phyloP scores from a whole-genome alignment of 1,139 yeast genomes.

The Scheffersomyces quercinus region DNA sequence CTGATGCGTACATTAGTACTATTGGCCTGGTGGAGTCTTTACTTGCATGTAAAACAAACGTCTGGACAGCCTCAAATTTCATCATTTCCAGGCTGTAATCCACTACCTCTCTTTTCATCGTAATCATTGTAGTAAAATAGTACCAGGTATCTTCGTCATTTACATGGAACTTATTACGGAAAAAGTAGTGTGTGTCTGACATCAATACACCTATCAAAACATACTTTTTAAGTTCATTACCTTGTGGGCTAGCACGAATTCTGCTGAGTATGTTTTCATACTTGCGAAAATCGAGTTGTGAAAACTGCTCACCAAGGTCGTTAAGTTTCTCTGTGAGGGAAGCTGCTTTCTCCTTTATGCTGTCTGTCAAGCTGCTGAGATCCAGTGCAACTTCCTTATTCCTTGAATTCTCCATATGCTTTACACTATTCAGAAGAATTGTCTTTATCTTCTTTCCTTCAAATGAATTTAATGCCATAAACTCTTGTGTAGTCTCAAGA shows the following conservation, averaged over 20 bases:
- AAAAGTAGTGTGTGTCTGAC: constrained; percentile 30
- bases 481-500: constrained; percentile 17
- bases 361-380: constrained; percentile 20
- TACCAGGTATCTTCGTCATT: constrained; percentile 14
- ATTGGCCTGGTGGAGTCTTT: constrained; percentile 15
- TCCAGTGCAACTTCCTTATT: constrained; percentile 24
- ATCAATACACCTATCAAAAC: constrained; percentile 28
- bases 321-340: constrained; percentile 19
- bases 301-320: constrained; percentile 17
- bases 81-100: constrained; percentile 20
- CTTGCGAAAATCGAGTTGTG: constrained; percentile 22
- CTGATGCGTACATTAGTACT: constrained; percentile 21
- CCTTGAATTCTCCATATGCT: constrained; percentile 13
- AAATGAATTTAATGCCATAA: constrained; percentile 34
- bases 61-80: constrained; percentile 21
- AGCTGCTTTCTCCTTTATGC: constrained; percentile 16
- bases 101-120: constrained; percentile 12
- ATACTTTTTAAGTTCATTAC: constrained; percentile 21
- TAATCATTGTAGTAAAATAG: constrained; percentile 10
- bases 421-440: constrained; percentile 23
- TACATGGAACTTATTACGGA: constrained; percentile 9
- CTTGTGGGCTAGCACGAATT: constrained; percentile 8
- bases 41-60: constrained; percentile 16
- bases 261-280: constrained; percentile 20
- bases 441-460: constrained; percentile 36